These are phyloP conservation scores for Silene coronaria DNA, from an alignment of 179 eudicot species.

Conservation along the genomic window DNA sequence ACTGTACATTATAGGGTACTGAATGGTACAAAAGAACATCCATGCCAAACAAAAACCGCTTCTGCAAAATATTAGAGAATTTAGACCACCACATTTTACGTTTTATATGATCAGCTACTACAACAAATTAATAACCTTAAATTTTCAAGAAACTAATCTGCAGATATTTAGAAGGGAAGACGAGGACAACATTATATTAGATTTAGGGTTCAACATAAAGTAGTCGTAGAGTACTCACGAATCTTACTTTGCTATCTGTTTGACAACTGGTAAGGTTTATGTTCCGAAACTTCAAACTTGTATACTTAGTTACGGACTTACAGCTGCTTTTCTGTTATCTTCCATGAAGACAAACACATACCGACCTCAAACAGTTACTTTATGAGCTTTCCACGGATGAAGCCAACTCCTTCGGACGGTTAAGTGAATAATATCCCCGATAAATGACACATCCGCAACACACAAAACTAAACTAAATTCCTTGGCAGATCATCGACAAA, in stretches of 20 bases:
- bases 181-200: too few relatives aligned
- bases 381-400: too few relatives aligned
- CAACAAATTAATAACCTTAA: neutral
- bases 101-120: neutral
- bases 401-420: too few relatives aligned
- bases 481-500: neutral
- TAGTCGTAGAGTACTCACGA: neutral
- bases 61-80: conserved; percentile 21
- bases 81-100: neutral
- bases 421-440: neutral
- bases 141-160: neutral
- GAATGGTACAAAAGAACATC: conserved; percentile 56
- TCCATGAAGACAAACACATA: too few relatives aligned
- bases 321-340: too few relatives aligned
- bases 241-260: neutral
- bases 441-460: neutral
- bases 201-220: neutral
- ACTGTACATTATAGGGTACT: conserved; percentile 33
- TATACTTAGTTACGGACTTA: too few relatives aligned
- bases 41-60: conserved; percentile 29
- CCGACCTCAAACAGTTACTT: too few relatives aligned
- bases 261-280: too few relatives aligned
- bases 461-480: neutral
- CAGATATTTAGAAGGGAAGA: too few relatives aligned
- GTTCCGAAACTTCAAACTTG: too few relatives aligned